phyloP scores from a whole-genome alignment of 176 grass and related monocot species.

The Musa troglodytarum region DNA sequence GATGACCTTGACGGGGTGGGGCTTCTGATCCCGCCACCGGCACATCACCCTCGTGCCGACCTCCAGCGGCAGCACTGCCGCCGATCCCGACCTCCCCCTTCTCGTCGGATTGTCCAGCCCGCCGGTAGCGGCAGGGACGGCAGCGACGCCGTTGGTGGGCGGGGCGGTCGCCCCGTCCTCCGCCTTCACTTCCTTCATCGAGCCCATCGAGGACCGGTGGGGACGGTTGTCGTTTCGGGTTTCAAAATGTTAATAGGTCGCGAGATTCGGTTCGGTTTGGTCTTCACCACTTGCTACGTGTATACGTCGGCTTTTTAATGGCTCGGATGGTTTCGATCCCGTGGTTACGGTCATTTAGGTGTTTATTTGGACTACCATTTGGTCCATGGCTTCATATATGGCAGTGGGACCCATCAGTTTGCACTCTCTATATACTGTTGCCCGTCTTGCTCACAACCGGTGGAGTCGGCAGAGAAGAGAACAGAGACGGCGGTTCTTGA shows the following conservation, averaged over 20 bases:
- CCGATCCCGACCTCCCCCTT: constrained; percentile 35
- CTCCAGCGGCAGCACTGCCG: constrained; percentile 53
- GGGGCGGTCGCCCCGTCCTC: constrained; percentile 36
- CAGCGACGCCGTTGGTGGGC: constrained; percentile 44
- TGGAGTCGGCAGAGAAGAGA: too few relatives aligned
- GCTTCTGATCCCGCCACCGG: constrained; percentile 92
- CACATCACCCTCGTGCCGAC: constrained; percentile 96
- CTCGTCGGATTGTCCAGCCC: constrained; percentile 7
- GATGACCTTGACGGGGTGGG: constrained; percentile 95
- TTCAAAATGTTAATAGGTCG: background rate
- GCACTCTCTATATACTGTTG: too few relatives aligned
- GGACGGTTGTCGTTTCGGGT: background rate
- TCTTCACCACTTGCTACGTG: too few relatives aligned
- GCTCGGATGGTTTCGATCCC: too few relatives aligned
- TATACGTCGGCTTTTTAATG: too few relatives aligned
- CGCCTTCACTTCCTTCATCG: constrained; percentile 58
- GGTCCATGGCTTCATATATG: too few relatives aligned
- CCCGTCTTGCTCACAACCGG: too few relatives aligned
- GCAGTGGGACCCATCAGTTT: too few relatives aligned
- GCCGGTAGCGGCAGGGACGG: constrained; percentile 30
- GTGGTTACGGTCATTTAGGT: too few relatives aligned
- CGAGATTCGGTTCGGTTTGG: too few relatives aligned
- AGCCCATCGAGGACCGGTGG: constrained; percentile 36
- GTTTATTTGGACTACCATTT: too few relatives aligned
- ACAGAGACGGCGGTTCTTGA: too few relatives aligned